Evolutionary conservation across 108 stramenopile genomes (phyloP), one percentile per base, ranked within the genome.

Genomic region (Nitzschia palea): DNA sequence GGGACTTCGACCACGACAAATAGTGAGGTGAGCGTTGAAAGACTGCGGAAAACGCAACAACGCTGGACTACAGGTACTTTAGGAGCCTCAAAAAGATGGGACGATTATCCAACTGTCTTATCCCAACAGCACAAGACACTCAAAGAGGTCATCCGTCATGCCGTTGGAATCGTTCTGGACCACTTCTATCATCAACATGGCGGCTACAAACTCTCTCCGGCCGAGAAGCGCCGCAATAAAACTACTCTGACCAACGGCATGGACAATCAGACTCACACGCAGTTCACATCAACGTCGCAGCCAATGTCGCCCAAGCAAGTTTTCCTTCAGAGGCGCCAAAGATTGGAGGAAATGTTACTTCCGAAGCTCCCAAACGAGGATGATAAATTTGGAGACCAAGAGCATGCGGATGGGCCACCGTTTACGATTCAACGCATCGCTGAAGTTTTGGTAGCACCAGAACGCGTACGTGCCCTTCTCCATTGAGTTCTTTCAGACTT

Each of bases 351-450:
- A 3, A 69, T 69, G 69, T 31, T 80, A n/a, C 34, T 37, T 8
- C 48, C 53, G 31, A 31, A 20, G 29, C 30, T 57, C 63, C 17
- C 22, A 15, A 45, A 26, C 5, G 18, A 25, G 4, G n/a, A 10
- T 12, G 12, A 45, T 12, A n/a, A n/a, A n/a, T n/a, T n/a, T n/a
- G n/a, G 33, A 52, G 4, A 14, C 23, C 40, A 23, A 28, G 10
- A 50, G 6, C 20, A 33, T 17, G 47, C 47, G 4, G 60, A 65
- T 3, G 77, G 68, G 8, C 65, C 80, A 26, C 83, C 83, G 6
- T 84, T 85, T 65, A 85, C 83, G 1, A 65, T 85, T 22, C 83
- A 85, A 57, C 72, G 83, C 33, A 75, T 85, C 22, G 80, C 80
- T 10, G 83, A 85, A 61, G 80, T 85, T 15, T 54, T 85, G 23